Evolutionary conservation across 2,329 filamentous ascomycete species (phyloP).

Genomic region (Colletotrichum lini): DNA sequence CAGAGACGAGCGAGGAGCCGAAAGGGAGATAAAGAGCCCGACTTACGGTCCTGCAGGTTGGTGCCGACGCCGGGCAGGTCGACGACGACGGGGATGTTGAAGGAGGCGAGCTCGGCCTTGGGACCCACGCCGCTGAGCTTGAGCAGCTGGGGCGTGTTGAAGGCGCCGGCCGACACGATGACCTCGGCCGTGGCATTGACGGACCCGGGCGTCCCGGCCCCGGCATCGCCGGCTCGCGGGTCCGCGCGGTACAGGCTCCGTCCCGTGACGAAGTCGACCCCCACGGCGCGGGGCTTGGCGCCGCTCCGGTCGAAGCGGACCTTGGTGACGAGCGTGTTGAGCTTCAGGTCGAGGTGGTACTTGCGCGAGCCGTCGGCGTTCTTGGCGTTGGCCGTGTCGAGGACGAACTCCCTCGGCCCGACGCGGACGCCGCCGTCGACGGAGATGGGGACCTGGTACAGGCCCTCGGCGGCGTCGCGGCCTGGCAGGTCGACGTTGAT

Average conservation of each 20-base stretch:
- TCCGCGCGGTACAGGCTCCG: slow-evolving; percentile 59
- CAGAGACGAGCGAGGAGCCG: too few relatives aligned
- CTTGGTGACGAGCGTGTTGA: slow-evolving; percentile 58
- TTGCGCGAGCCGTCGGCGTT: slow-evolving; percentile 61
- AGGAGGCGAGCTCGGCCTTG: slow-evolving; percentile 52
- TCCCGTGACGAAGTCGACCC: slow-evolving; percentile 60
- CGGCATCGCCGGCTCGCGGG: slow-evolving; percentile 52
- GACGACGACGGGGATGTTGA: slow-evolving; percentile 65
- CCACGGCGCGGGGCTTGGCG: slow-evolving; percentile 54
- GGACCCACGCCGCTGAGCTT: slow-evolving; percentile 63
- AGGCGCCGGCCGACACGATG: slow-evolving; percentile 63
- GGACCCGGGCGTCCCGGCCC: slow-evolving; percentile 43
- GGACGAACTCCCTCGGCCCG: slow-evolving; percentile 66
- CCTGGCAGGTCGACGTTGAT: slow-evolving; percentile 48
- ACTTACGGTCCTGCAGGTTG: slow-evolving; percentile 56
- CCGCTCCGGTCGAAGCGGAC: slow-evolving; percentile 56
- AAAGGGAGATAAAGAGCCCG: too few relatives aligned
- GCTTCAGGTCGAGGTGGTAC: slow-evolving; percentile 54
- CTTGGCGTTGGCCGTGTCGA: slow-evolving; percentile 62
- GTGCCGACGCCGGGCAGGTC: slow-evolving; percentile 75
- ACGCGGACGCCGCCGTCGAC: slow-evolving; percentile 60
- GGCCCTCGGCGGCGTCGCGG: slow-evolving; percentile 42
- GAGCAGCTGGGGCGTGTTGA: slow-evolving; percentile 62
- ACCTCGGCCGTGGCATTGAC: slow-evolving; percentile 59
- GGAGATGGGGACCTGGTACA: slow-evolving; percentile 68